A percentile compares a stretch with the other conserved stretches of the same genome.
Evolutionary conservation across 306 rosid genomes (phyloP).

Genomic region (Styphnolobium japonicum): DNA sequence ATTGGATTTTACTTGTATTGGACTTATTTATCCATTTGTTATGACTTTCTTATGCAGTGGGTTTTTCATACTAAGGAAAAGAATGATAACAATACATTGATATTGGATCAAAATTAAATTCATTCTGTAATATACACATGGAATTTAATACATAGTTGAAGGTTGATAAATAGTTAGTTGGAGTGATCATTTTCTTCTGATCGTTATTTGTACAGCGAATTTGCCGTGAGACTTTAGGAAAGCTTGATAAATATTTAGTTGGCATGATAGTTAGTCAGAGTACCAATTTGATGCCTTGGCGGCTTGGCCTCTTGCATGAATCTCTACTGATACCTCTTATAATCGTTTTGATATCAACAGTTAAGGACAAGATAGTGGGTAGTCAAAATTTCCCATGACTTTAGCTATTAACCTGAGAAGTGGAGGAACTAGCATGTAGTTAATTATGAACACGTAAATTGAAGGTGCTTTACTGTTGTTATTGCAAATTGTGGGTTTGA

Average conservation of each 20-base stretch:
- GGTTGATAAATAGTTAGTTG: no score
- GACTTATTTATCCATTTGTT: no score
- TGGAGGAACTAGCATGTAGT: neutral
- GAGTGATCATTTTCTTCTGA: no score
- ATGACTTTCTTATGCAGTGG: no score
- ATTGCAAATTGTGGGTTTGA: neutral
- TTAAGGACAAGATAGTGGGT: neutral
- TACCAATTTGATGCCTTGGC: neutral
- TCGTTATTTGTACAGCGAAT: no score
- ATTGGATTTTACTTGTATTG: no score
- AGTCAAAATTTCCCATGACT: neutral
- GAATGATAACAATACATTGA: no score
- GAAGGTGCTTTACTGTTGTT: neutral
- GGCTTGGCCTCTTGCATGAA: neutral
- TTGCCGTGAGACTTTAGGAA: no score
- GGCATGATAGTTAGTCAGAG: no score
- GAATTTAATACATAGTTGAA: neutral
- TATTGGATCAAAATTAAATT: no score
- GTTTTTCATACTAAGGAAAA: no score
- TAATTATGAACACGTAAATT: neutral
- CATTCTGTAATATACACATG: neutral
- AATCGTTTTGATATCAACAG: neutral
- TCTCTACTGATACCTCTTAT: neutral
- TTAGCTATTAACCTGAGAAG: neutral
- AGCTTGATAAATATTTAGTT: neutral